These are phyloP conservation scores for Curvularia eragrostidis DNA, from an alignment of 2,329 filamentous ascomycete species.

Conservation along the genomic window DNA sequence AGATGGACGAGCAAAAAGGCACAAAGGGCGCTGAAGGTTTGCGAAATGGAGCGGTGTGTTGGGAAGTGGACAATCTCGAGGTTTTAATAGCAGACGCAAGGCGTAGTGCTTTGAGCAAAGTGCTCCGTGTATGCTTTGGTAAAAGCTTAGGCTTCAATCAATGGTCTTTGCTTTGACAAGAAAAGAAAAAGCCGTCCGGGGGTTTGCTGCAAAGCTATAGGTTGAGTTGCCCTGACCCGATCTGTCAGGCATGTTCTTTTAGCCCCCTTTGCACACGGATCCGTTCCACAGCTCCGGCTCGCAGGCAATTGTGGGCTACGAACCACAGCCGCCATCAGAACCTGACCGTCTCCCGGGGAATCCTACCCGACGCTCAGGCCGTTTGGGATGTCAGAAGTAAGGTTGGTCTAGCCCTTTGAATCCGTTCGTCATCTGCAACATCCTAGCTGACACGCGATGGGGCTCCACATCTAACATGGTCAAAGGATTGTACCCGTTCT, in stretches of 20 bases:
- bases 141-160: constrained; percentile 32
- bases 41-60: constrained; percentile 7
- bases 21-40: neutral
- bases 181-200: constrained; percentile 25
- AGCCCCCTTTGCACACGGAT: constrained; percentile 41
- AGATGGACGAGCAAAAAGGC: neutral
- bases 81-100: constrained; percentile 31
- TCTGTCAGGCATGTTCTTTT: constrained; percentile 31
- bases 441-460: constrained; percentile 41
- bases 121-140: constrained; percentile 37
- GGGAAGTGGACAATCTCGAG: constrained; percentile 21
- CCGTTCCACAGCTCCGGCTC: constrained; percentile 36
- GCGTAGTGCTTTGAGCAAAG: constrained; percentile 28
- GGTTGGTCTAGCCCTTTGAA: constrained; percentile 34
- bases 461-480: constrained; percentile 29
- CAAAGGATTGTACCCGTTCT: constrained; percentile 28
- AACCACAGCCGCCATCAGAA: constrained; percentile 34
- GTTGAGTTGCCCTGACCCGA: constrained; percentile 39
- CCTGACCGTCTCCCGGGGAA: constrained; percentile 38
- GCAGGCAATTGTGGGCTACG: constrained; percentile 26
- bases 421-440: constrained; percentile 32
- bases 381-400: constrained; percentile 36
- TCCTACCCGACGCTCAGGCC: constrained; percentile 37
- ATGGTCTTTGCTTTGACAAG: constrained; percentile 26
- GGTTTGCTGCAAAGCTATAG: constrained; percentile 31